Base-by-base conservation (phyloP, 169 alveolate genomes). In the Plasmodium vinckei region DNA sequence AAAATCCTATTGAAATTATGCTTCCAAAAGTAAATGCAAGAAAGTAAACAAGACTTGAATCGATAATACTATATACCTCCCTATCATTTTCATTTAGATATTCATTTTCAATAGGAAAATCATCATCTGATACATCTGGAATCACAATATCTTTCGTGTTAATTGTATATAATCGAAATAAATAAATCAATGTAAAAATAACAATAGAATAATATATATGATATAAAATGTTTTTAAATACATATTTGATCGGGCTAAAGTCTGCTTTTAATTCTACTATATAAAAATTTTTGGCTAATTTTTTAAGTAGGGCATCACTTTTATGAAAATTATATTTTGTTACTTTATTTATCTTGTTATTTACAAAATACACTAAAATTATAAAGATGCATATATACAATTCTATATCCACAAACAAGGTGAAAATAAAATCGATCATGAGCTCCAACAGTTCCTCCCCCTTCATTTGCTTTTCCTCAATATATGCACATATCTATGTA, bases 251-350 rank as follows among this genome's bases (percentile, higher is more conserved):
- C 9, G 88, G 88, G 59, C 69, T 77, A 64, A 63, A 77, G 46
- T 47, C 21, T 42, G 75, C 88, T 23, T 49, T 63, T 67, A 77
- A 73, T 19, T 77, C 88, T 6, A 25, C 21, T 47, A 63, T 42
- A 67, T 77, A 77, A 68, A 77, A 77, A 9, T 61, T 15, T 51
- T 77, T 77, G 13, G 88, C 63, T 9, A 77, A 56, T 77, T 67
- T 77, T 25, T 77, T 63, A 46, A 77, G 46, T 19, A 77, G 57
- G 27, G 42, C 13, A 21, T 77, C 88, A 51, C 65, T 49, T 49
- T 77, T 17, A 44, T 46, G 47, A 49, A 63, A 63, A 39, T 77
- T 44, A 10, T 69, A 77, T 49, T 77, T 57, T 46, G 51, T 77
- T 51, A 77, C 21, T 51, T 77, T 77, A 77, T 63, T 47, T 6